Conservation (phyloP, 345 rosid species). For the Citrus sp. region DNA sequence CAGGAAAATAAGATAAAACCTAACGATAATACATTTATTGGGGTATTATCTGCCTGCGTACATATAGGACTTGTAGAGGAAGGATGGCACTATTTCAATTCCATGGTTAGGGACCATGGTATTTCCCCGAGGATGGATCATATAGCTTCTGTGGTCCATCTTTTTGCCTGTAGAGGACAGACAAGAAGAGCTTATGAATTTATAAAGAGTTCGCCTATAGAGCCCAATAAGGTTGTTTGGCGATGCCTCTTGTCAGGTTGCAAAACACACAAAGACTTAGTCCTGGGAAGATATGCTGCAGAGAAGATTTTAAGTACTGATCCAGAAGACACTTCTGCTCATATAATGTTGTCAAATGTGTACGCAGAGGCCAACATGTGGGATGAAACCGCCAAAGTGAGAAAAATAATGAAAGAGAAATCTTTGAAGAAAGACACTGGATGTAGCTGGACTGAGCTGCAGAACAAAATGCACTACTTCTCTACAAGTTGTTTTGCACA, state of each 20-base stretch:
- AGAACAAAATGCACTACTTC: conserved; percentile 22
- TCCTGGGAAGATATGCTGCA: conserved; percentile 29
- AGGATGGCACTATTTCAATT: conserved; percentile 26
- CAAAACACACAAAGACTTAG: conserved; percentile 22
- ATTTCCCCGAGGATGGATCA: conserved; percentile 32
- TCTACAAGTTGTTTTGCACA: conserved; percentile 18
- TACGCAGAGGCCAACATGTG: conserved; percentile 37
- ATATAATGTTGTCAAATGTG: conserved; percentile 29
- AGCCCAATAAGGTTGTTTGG: conserved; percentile 33
- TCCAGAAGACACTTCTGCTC: conserved; percentile 28
- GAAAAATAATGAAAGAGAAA: conserved; percentile 28
- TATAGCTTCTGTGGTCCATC: conserved; percentile 29
- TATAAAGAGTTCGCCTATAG: conserved; percentile 20
- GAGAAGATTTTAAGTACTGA: conserved; percentile 33
- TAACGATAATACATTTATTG: conserved; percentile 30
- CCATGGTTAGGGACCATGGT: conserved; percentile 27
- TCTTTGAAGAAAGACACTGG: conserved; percentile 32
- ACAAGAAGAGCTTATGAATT: conserved; percentile 29
- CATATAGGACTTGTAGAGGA: conserved; percentile 30
- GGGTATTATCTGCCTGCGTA: conserved; percentile 31
- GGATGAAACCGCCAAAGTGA: conserved; percentile 26
- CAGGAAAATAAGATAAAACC: conserved; percentile 22
- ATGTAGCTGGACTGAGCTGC: conserved; percentile 27
- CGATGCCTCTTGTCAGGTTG: conserved; percentile 36
- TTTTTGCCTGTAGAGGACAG: conserved; percentile 32